Evolutionary conservation across 148 eudicot genomes (phyloP).

Genomic region (Vaccinium myrtillus): DNA sequence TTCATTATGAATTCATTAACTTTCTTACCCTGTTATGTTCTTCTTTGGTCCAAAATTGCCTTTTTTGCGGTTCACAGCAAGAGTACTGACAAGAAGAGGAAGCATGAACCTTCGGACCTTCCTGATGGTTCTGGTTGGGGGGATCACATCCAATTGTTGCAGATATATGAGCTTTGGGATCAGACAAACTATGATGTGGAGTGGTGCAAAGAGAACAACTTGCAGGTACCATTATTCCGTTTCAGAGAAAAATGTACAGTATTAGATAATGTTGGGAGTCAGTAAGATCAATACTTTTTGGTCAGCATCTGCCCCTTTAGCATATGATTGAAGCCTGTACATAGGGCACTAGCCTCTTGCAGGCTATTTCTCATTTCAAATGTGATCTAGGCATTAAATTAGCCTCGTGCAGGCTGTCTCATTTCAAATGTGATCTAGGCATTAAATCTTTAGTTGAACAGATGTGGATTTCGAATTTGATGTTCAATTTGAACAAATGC

Average conservation of each 20-base stretch:
- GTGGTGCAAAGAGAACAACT: slow-evolving; percentile 87
- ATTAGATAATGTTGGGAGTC: neutral
- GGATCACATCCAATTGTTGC: slow-evolving; percentile 89
- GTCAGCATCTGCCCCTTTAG: neutral
- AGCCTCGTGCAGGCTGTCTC: neutral
- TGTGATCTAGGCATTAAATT: neutral
- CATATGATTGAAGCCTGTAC: neutral
- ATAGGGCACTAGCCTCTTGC: neutral
- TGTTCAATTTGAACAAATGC: neutral
- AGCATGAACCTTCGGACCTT: slow-evolving; percentile 57
- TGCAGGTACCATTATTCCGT: slow-evolving; percentile 55
- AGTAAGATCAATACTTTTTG: neutral
- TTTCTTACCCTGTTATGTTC: neutral
- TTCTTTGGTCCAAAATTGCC: neutral
- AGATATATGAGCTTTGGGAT: slow-evolving; percentile 88
- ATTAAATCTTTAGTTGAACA: neutral
- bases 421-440: neutral
- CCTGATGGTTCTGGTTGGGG: slow-evolving; percentile 95
- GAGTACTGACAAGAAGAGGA: slow-evolving; percentile 81
- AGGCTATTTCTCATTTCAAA: neutral
- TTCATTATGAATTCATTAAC: neutral
- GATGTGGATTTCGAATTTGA: neutral
- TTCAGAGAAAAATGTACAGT: neutral
- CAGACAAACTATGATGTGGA: slow-evolving; percentile 57
- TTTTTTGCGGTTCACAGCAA: slow-evolving; percentile 41